These are phyloP conservation scores for Colletotrichum tabaci DNA, from an alignment of 2,329 filamentous ascomycete species.

Conservation along the genomic window DNA sequence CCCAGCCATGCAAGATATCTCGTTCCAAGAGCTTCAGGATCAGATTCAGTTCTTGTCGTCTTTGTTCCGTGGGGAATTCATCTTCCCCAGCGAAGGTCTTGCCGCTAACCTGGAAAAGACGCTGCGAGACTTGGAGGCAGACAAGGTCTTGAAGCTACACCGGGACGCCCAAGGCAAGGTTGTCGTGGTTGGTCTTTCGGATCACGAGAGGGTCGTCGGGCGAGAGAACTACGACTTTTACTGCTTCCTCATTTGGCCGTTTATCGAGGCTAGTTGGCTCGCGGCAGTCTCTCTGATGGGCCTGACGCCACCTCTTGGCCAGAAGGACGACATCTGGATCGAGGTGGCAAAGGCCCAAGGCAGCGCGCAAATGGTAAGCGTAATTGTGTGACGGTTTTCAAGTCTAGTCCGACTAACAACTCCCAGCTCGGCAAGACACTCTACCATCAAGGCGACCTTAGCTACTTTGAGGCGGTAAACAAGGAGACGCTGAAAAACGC, in stretches of 20 bases:
- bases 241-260: conserved; percentile 98
- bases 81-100: conserved; percentile 91
- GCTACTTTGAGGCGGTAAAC: conserved; percentile 98
- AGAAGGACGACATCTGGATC: conserved; percentile 81
- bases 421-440: conserved; percentile 90
- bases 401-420: conserved; percentile 40
- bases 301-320: conserved; percentile 77
- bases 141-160: conserved; percentile 81
- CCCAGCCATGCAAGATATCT: conserved; percentile 82
- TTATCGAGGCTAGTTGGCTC: conserved; percentile 95
- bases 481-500: conserved; percentile 97
- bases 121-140: conserved; percentile 81
- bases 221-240: conserved; percentile 99
- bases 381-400: not conserved
- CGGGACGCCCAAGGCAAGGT: conserved; percentile 70
- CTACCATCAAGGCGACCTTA: conserved; percentile 96
- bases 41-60: conserved; percentile 94
- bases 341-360: conserved; percentile 84
- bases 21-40: conserved; percentile 78
- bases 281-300: conserved; percentile 91
- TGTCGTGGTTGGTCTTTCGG: conserved; percentile 80
- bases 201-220: conserved; percentile 81
- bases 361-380: conserved; percentile 81
- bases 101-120: conserved; percentile 86
- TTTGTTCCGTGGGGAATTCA: conserved; percentile 96